These are phyloP conservation scores for Metschnikowia noctiluminum DNA, from an alignment of 805 yeast genomes.

Conservation along the genomic window DNA sequence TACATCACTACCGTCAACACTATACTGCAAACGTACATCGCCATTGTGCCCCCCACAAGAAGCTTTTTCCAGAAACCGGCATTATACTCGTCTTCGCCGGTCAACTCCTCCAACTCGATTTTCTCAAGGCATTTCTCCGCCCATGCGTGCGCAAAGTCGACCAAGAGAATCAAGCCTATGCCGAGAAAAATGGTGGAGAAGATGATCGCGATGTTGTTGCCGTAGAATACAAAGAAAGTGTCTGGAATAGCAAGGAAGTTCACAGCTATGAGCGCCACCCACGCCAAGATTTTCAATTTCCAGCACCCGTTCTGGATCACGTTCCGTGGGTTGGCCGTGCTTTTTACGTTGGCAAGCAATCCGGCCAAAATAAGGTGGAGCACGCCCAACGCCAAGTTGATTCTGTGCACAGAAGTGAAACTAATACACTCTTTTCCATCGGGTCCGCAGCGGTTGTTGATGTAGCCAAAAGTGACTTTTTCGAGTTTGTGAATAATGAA, in stretches of 20 bases:
- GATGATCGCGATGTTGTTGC: conserved; percentile 81
- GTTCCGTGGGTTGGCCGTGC: conserved; percentile 75
- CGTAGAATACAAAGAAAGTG: conserved; percentile 81
- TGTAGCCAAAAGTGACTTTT: conserved; percentile 61
- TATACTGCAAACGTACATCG: conserved; percentile 76
- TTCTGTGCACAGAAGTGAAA: conserved; percentile 89
- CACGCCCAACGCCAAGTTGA: conserved; percentile 82
- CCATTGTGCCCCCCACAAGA: conserved; percentile 79
- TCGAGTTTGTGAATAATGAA: conserved; percentile 74
- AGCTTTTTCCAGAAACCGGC: conserved; percentile 73
- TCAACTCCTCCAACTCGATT: conserved; percentile 70
- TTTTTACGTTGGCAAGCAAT: conserved; percentile 67
- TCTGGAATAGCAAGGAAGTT: conserved; percentile 81
- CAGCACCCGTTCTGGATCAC: conserved; percentile 90
- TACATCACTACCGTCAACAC: conserved; percentile 77
- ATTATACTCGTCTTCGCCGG: conserved; percentile 47
- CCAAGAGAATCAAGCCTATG: conserved; percentile 84
- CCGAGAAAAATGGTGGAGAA: conserved; percentile 83
- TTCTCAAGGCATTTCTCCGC: conserved; percentile 92
- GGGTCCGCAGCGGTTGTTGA: conserved; percentile 65
- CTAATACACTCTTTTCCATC: conserved; percentile 79
- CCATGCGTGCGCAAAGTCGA: conserved; percentile 98
- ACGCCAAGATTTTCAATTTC: conserved; percentile 66
- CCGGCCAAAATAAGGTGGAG: conserved; percentile 71
- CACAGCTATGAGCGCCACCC: conserved; percentile 53